phyloP scores from a whole-genome alignment of 495 filamentous ascomycete species.

The Thermothielavioides terrestris region DNA sequence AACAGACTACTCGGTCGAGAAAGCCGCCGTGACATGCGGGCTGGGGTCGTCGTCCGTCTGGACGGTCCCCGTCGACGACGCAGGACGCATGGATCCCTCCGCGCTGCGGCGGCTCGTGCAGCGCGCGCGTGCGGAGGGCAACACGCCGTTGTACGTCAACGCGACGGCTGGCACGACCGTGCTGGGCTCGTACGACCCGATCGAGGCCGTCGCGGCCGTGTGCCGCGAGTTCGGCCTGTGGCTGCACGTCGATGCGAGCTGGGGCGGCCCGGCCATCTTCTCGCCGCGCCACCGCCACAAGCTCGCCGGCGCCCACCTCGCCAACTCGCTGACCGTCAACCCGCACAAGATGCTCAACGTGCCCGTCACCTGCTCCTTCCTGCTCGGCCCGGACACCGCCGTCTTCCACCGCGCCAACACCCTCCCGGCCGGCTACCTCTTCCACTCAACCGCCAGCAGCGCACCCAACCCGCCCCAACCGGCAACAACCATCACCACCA shows the following conservation, averaged over 20 bases:
- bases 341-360: conserved; percentile 97
- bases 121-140: conserved; percentile 50
- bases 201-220: conserved; percentile 59
- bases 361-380: conserved; percentile 83
- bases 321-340: conserved; percentile 75
- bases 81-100: conserved; percentile 60
- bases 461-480: not conserved
- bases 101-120: conserved; percentile 55
- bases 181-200: conserved; percentile 79
- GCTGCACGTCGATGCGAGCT: conserved; percentile 85
- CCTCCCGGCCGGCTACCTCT: conserved; percentile 79
- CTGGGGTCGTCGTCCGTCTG: conserved; percentile 67
- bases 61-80: conserved; percentile 61
- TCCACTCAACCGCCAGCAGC: conserved; percentile 48
- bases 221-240: conserved; percentile 68
- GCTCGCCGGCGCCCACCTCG: conserved; percentile 60
- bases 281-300: conserved; percentile 53
- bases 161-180: conserved; percentile 94
- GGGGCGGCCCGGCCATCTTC: conserved; percentile 84
- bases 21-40: conserved; percentile 79
- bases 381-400: conserved; percentile 65
- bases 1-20: conserved; percentile 95
- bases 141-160: conserved; percentile 89
- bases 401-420: conserved; percentile 76
- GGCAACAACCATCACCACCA: conserved; percentile 9